Evolutionary conservation across 2,329 filamentous ascomycete genomes (phyloP).

Genomic region (Aspergillus quadricinctus): DNA sequence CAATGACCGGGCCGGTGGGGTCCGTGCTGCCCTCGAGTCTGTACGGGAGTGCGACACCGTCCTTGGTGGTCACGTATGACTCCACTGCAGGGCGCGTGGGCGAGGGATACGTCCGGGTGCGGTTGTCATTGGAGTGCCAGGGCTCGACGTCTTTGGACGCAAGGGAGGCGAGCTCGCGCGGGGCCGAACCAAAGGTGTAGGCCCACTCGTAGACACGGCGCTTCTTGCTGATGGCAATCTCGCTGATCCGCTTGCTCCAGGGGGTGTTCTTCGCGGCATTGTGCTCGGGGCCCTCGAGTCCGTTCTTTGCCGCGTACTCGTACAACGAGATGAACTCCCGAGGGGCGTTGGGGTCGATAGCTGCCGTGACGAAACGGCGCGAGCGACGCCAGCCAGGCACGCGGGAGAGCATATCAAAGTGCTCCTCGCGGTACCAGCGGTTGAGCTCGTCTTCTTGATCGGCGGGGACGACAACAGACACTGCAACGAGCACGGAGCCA

Average conservation of each 20-base stretch:
- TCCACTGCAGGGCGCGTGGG: slow-evolving; percentile 52
- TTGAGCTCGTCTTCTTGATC: slow-evolving; percentile 54
- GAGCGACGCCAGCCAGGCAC: slow-evolving; percentile 76
- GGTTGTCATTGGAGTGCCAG: slow-evolving; percentile 54
- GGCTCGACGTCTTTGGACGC: slow-evolving; percentile 44
- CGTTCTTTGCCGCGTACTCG: slow-evolving; percentile 66
- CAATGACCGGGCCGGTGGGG: slow-evolving; percentile 64
- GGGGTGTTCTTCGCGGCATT: slow-evolving; percentile 59
- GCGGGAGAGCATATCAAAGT: slow-evolving; percentile 65
- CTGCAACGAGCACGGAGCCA: slow-evolving; percentile 59
- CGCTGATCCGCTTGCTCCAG: slow-evolving; percentile 57
- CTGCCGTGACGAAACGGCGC: slow-evolving; percentile 64
- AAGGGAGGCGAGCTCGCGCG: slow-evolving; percentile 62
- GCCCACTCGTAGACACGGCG: slow-evolving; percentile 66
- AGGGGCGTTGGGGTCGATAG: slow-evolving; percentile 53
- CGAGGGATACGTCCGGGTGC: slow-evolving; percentile 50
- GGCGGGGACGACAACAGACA: slow-evolving; percentile 56
- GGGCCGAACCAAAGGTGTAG: slow-evolving; percentile 73
- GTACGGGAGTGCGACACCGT: slow-evolving; percentile 67
- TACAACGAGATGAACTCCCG: slow-evolving; percentile 64
- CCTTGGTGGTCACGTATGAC: slow-evolving; percentile 64
- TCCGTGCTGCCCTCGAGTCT: slow-evolving; percentile 68
- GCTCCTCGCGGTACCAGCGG: slow-evolving; percentile 72
- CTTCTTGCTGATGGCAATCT: slow-evolving; percentile 54
- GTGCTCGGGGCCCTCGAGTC: slow-evolving; percentile 61